Conservation (phyloP, 345 rosid species). For the Microthlaspi erraticum region DNA sequence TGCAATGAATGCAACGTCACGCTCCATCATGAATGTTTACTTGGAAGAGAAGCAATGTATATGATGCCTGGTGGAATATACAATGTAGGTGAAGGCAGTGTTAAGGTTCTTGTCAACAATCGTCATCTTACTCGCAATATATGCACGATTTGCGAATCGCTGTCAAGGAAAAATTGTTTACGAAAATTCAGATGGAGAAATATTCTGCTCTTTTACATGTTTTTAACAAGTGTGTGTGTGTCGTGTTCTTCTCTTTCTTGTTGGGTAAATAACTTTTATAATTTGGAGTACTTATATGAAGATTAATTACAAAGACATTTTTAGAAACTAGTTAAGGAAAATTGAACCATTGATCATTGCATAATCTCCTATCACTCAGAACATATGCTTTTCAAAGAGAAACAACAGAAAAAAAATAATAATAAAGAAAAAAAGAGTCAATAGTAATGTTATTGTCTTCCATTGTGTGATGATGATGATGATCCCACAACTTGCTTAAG, state of each 20-base stretch:
- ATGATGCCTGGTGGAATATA: background rate
- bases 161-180: background rate
- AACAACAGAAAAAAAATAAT: conserved; percentile 18
- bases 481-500: conserved; percentile 57
- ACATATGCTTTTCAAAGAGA: background rate
- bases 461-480: conserved; percentile 33
- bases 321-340: background rate
- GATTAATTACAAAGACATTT: background rate
- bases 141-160: background rate
- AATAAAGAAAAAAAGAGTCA: background rate
- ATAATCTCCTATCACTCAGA: background rate
- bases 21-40: background rate
- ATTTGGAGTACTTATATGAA: background rate
- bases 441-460: conserved; percentile 11
- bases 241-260: background rate
- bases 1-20: background rate
- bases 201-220: background rate
- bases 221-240: background rate
- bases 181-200: background rate
- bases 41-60: background rate
- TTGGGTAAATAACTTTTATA: too few relatives aligned
- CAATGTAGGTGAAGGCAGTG: background rate
- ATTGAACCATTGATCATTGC: background rate
- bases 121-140: background rate
- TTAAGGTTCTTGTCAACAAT: background rate